These are phyloP conservation scores for Lasiosphaeris hirsuta DNA, from an alignment of 495 filamentous ascomycete species.

Conservation along the genomic window DNA sequence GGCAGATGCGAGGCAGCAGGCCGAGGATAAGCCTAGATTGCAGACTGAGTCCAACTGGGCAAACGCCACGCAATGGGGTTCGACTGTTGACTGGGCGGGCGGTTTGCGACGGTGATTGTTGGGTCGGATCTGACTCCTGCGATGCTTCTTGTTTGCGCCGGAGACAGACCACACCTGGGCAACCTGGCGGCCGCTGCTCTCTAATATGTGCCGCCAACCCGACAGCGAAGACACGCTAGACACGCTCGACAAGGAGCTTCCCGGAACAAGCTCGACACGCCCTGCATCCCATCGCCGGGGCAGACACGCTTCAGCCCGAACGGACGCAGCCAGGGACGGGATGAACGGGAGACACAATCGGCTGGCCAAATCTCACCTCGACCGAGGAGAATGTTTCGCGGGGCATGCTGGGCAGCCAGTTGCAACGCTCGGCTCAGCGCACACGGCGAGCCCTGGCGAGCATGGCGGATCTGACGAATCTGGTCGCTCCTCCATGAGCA, in stretches of 20 bases:
- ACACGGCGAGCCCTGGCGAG: background rate
- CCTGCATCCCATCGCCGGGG: background rate
- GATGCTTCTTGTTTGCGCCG: no score
- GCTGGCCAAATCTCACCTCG: background rate
- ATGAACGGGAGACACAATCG: background rate
- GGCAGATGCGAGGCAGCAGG: background rate
- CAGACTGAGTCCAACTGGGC: background rate
- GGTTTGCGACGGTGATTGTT: background rate
- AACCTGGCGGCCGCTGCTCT: no score
- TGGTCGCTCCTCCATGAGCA: background rate
- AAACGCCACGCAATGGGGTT: constrained; percentile 3
- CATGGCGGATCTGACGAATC: background rate
- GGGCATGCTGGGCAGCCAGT: background rate
- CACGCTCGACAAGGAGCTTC: background rate
- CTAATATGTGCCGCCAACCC: background rate
- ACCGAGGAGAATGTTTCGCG: background rate
- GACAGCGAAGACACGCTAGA: background rate
- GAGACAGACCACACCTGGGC: no score
- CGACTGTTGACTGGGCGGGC: background rate
- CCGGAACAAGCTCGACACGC: background rate
- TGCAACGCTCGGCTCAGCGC: background rate
- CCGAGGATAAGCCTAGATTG: constrained; percentile 11
- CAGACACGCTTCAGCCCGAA: background rate
- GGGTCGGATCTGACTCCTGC: background rate
- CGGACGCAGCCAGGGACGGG: background rate